phyloP scores from a whole-genome alignment of 2,329 filamentous ascomycete species.

The Fusarium euwallaceae region DNA sequence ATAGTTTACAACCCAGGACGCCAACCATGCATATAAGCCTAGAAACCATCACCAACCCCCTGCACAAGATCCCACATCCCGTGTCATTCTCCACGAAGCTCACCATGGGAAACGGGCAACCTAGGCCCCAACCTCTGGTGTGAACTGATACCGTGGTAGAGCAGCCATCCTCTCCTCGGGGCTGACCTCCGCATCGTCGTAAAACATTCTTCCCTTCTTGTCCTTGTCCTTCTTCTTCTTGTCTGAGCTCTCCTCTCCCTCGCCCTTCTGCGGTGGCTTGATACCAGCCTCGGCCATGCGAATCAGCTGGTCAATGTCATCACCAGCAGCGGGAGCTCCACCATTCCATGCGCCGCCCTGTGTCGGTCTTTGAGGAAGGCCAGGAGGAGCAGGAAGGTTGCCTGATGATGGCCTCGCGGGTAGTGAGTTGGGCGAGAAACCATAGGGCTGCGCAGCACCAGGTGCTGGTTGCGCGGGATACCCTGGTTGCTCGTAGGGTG shows the following conservation, averaged over 20 bases:
- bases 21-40: slow-evolving; percentile 45
- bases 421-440: slow-evolving; percentile 58
- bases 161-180: slow-evolving; percentile 91
- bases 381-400: slow-evolving; percentile 53
- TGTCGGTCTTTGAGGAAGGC: slow-evolving; percentile 60
- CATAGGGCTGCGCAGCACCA: slow-evolving; percentile 44
- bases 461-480: slow-evolving; percentile 42
- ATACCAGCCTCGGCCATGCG: slow-evolving; percentile 74
- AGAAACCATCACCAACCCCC: slow-evolving; percentile 14
- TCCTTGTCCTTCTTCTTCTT: slow-evolving; percentile 80
- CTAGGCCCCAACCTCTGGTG: slow-evolving; percentile 44
- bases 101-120: background rate
- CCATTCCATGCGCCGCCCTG: slow-evolving; percentile 50
- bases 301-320: slow-evolving; percentile 76
- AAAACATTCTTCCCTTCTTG: slow-evolving; percentile 80
- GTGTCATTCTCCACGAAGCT: background rate
- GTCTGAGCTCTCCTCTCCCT: slow-evolving; percentile 55
- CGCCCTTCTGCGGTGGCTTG: slow-evolving; percentile 58
- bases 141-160: slow-evolving; percentile 80
- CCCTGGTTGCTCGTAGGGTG: slow-evolving; percentile 41
- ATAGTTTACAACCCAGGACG: slow-evolving; percentile 45
- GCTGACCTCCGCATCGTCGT: slow-evolving; percentile 82
- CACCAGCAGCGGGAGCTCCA: slow-evolving; percentile 54
- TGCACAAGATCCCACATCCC: background rate
- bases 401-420: slow-evolving; percentile 60